Base-by-base conservation (phyloP, 1,139 yeast genomes). In the Sugiyamaella neomexicana region DNA sequence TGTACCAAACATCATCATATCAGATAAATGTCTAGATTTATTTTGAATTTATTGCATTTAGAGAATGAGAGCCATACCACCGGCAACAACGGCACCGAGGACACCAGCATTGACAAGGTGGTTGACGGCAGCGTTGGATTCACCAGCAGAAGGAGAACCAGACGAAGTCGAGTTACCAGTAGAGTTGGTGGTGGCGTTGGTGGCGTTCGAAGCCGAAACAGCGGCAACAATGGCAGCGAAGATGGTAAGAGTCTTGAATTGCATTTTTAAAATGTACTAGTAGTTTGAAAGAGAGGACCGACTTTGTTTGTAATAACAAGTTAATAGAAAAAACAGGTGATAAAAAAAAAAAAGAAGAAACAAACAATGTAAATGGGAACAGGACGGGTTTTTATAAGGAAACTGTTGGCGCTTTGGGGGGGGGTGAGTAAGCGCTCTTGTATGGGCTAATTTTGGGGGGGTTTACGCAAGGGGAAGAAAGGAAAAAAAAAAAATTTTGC, bases 61-160 rank as follows among this genome's bases (percentile, higher is more conserved):
- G 77, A 82, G 80, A 68, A 81, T 76, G 73, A 83, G 77, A 70
- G 84, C 88, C 67, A 82, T 81, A 75, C 86, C 87, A 66, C 86
- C 88, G 65, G 86, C 88, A 62, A 82, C 83, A 68, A 83, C 86
- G 70, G 86, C 88, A 75, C 86, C 88, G 71, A 82, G 77, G 68
- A 80, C 77, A 75, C 84, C 85, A 66, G 83, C 84, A 72, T 77
- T 75, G 67, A 75, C 72, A 58, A 79, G 76, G 75, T 80, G 76
- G 67, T 74, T 68, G 64, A 73, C 78, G 63, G 82, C 82, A 66
- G 81, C 82, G 73, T 80, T 74, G 55, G 78, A 72, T 59, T 59
- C 66, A 50, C 70, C 63, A 48, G 72, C 62, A 62, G 74, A 63
- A 54, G 72, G 70, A 48, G 71, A 57, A 52, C 71, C 70, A 62